A percentile compares a stretch with the other conserved stretches of the same genome.
phyloP scores from a whole-genome alignment of 2,329 filamentous ascomycete species.

The Thielaviopsis cerberus region DNA sequence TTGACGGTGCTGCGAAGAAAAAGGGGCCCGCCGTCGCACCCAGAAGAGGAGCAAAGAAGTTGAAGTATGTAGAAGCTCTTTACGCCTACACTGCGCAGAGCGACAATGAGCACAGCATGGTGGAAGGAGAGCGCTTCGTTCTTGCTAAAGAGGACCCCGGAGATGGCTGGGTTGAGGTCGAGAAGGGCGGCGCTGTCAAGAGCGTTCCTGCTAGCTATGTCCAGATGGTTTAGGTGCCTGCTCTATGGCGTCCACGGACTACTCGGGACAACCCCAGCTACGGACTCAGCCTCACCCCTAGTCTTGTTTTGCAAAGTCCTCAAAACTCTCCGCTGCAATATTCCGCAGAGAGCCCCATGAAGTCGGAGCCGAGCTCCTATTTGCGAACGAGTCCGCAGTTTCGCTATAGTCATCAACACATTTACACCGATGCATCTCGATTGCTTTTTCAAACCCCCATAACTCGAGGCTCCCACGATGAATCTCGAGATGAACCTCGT shows the following conservation, averaged over 20 bases:
- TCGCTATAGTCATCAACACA: neutral
- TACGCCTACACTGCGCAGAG: conserved; percentile 82
- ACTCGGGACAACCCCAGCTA: neutral
- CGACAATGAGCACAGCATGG: conserved; percentile 77
- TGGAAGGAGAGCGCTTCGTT: conserved; percentile 79
- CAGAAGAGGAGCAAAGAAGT: conserved; percentile 75
- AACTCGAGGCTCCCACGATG: neutral
- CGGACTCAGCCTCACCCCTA: conserved; percentile 1
- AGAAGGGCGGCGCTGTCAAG: conserved; percentile 67
- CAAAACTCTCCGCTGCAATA: neutral
- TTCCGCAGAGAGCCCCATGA: neutral
- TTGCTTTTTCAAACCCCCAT: neutral
- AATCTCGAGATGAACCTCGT: neutral
- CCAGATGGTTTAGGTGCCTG: conserved; percentile 41
- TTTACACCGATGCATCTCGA: neutral
- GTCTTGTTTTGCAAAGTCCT: conserved; percentile 6
- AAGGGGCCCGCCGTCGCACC: conserved; percentile 86
- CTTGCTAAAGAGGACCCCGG: conserved; percentile 73
- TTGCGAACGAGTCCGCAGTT: neutral
- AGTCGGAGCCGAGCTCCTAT: neutral
- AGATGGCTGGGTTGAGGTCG: conserved; percentile 93
- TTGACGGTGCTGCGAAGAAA: conserved; percentile 45
- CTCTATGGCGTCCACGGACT: conserved; percentile 4
- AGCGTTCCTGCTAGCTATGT: conserved; percentile 93
- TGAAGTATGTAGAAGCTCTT: conserved; percentile 79